Evolutionary conservation across 2,329 filamentous ascomycete species (phyloP).

Genomic region (Aspergillus felis): DNA sequence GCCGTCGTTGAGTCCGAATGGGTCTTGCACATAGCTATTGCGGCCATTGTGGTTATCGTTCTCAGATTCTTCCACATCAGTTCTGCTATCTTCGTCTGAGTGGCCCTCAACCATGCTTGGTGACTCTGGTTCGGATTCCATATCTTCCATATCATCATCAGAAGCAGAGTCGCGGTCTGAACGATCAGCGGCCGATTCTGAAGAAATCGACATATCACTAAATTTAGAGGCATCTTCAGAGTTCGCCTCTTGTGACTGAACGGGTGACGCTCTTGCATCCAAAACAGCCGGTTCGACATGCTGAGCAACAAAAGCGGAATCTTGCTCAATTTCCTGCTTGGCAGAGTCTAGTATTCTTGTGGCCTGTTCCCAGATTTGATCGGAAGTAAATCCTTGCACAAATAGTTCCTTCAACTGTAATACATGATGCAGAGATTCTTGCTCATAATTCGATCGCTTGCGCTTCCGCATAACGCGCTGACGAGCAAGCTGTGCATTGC

Average conservation of each 20-base stretch:
- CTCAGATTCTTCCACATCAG: conserved; percentile 18
- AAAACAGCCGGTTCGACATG: conserved; percentile 15
- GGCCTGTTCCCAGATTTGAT: conserved; percentile 93
- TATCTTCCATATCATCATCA: conserved; percentile 5
- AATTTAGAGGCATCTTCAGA: conserved; percentile 13
- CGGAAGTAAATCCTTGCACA: conserved; percentile 78
- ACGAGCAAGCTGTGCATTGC: conserved; percentile 66
- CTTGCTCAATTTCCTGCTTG: conserved; percentile 50
- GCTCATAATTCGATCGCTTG: conserved; percentile 59
- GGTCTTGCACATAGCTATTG: conserved; percentile 65
- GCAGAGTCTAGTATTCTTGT: conserved; percentile 72
- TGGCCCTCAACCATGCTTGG: conserved; percentile 8
- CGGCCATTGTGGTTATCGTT: conserved; percentile 31
- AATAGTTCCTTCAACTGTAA: conserved; percentile 83
- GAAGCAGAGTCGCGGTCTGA: conserved; percentile 8
- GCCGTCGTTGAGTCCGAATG: conserved; percentile 85
- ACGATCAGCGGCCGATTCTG: conserved; percentile 11
- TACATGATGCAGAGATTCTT: conserved; percentile 43
- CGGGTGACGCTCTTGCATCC: neutral
- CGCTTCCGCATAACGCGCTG: conserved; percentile 69
- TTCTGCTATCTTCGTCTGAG: conserved; percentile 14
- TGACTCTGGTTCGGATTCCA: conserved; percentile 4
- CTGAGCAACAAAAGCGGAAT: conserved; percentile 36
- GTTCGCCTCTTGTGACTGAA: conserved; percentile 7
- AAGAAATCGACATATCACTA: conserved; percentile 11